A percentile compares a stretch with the other conserved stretches of the same genome.
phyloP scores from a whole-genome alignment of 306 rosid species.

The Ochetophila trinervis region DNA sequence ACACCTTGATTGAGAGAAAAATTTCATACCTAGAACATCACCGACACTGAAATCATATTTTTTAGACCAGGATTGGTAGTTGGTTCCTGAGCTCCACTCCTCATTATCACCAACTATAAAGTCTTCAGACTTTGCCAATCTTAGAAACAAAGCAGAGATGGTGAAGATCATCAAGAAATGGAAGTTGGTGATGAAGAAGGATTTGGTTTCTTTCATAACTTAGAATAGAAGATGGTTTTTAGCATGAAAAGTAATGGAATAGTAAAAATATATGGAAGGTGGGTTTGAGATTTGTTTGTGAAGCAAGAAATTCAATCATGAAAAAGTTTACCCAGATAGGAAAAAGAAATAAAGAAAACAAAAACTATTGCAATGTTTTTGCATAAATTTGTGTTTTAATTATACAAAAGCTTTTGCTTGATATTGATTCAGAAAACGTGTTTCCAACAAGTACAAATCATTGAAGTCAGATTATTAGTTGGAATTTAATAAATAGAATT shows the following conservation, averaged over 20 bases:
- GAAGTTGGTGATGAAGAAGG: not conserved
- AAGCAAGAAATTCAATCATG: not conserved
- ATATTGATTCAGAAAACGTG: not conserved
- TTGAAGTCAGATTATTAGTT: not conserved
- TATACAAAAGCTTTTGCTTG: not conserved
- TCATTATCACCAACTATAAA: slow-evolving; percentile 35
- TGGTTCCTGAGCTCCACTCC: slow-evolving; percentile 29
- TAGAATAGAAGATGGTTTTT: not conserved
- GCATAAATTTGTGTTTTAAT: not conserved
- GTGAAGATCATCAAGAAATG: not conserved
- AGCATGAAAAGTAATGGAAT: not conserved
- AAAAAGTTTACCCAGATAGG: not conserved
- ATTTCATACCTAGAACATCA: slow-evolving; percentile 34
- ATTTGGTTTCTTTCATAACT: slow-evolving; percentile 14
- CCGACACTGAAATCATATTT: slow-evolving; percentile 24
- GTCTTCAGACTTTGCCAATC: slow-evolving; percentile 13
- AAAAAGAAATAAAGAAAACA: no score
- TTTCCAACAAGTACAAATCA: slow-evolving; percentile 6
- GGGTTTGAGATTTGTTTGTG: slow-evolving; percentile 1
- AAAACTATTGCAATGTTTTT: not conserved
- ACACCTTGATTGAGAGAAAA: not conserved
- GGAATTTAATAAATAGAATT: not conserved
- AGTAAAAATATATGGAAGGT: not conserved
- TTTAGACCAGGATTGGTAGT: slow-evolving; percentile 32
- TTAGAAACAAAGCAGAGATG: slow-evolving; percentile 13